Conservation (phyloP, 768 basidiomycete genomes). For the Mycena albidolilacea region DNA sequence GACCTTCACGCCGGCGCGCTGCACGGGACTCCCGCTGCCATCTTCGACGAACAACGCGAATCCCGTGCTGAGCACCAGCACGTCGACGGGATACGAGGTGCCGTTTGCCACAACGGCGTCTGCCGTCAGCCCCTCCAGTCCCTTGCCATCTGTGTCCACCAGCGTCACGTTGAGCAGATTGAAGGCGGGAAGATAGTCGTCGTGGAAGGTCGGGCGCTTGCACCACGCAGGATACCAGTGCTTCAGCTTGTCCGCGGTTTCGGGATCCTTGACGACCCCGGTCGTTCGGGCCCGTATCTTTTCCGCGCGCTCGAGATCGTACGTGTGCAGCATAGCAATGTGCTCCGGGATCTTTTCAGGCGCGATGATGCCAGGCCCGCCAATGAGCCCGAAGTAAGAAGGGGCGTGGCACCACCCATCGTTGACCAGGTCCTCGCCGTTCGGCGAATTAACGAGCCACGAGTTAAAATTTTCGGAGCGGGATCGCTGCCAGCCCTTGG, state of each 20-base stretch:
- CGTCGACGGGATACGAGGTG: constrained; percentile 23
- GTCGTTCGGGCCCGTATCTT: too few species aligned
- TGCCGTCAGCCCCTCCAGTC: constrained; percentile 22
- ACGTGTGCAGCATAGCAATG: constrained; percentile 20
- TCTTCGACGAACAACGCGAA: constrained; percentile 5
- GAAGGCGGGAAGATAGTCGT: constrained; percentile 37
- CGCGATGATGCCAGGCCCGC: constrained; percentile 18
- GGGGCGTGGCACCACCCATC: constrained; percentile 19
- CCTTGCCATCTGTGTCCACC: constrained; percentile 40
- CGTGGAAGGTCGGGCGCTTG: too few species aligned
- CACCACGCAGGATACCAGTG: too few species aligned
- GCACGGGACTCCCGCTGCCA: constrained; percentile 2
- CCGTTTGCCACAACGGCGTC: constrained; percentile 30
- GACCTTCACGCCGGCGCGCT: background rate
- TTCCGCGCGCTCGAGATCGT: constrained; percentile 18
- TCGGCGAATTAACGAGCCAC: constrained; percentile 6
- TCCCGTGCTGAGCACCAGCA: constrained; percentile 34
- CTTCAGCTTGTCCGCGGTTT: too few species aligned
- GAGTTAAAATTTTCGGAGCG: constrained; percentile 32
- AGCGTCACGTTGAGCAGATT: constrained; percentile 36
- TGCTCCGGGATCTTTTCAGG: constrained; percentile 21
- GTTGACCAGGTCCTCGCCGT: constrained; percentile 20
- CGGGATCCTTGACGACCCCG: too few species aligned
- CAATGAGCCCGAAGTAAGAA: constrained; percentile 20
- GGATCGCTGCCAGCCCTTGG: constrained; percentile 30